Evolutionary conservation across 768 basidiomycete genomes (phyloP), one percentile per base, ranked within the genome.

Genomic region (Rhizopogon rudus): DNA sequence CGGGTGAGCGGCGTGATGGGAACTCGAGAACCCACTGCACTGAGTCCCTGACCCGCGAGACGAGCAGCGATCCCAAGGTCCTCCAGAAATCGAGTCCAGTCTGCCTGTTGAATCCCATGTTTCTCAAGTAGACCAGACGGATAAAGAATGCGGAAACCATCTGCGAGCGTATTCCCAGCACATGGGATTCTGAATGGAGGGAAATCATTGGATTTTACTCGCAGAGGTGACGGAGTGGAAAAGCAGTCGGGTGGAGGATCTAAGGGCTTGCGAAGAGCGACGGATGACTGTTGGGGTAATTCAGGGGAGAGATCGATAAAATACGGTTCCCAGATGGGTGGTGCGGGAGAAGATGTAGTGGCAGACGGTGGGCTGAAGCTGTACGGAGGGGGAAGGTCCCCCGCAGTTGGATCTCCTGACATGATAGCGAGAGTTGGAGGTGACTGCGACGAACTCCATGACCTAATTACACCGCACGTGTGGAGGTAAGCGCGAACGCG

Each of bases 241-340:
- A 69, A 69, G 40, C 68, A 69, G 44, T 45, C 39, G 1, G 68
- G 68, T 7, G 69, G 69, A 48, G 68, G 69, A 41, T 69, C 68
- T 1, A 69, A 64, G 8, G 68, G 68, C 3, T 57, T 60, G 9
- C 69, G 58, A 4, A 5, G 28, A 8, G 12, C 9, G 5, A 13
- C 6, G 39, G 44, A 46, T 5, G 55, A 52, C 1, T 16, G 33
- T 16, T 44, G 17, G 2, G 5, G 25, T 5, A 25, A 33, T 33
- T 57, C n/a, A 5, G 56, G 40, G 6, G 64, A 55, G 14, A 69
- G 31, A 28, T 60, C 59, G 39, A 71, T 61, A 13, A 69, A 69
- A 13, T n/a, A 52, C 0, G 68, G 69, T 28, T 69, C 58, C 62
- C 69, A 69, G 10, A 53, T 57, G 1, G 67, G 68, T n/a, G 67